phyloP scores from a whole-genome alignment of 768 basidiomycete genomes.

The Boletus tomentosulus region DNA sequence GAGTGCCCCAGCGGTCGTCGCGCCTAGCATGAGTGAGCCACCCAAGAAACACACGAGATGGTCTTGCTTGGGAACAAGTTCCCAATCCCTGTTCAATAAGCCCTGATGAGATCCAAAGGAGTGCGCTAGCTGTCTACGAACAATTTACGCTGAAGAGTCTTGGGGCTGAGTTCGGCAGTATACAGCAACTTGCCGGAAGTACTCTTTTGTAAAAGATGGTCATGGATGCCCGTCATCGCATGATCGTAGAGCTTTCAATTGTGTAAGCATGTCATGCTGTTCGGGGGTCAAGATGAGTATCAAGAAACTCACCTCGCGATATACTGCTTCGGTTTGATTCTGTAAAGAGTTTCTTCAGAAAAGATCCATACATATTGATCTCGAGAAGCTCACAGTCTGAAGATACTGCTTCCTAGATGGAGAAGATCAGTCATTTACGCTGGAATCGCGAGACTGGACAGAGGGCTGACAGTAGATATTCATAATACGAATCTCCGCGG shows the following conservation, averaged over 20 bases:
- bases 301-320: slow-evolving; percentile 55
- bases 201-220: slow-evolving; percentile 66
- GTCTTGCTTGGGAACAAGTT: slow-evolving; percentile 83
- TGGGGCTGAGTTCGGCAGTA: slow-evolving; percentile 78
- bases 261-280: not conserved
- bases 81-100: slow-evolving; percentile 53
- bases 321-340: slow-evolving; percentile 73
- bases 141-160: slow-evolving; percentile 34
- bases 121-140: slow-evolving; percentile 21
- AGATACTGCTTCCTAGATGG: slow-evolving; percentile 28
- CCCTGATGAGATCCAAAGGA: not conserved
- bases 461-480: slow-evolving; percentile 68
- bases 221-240: slow-evolving; percentile 78
- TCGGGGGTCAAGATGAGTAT: not conserved
- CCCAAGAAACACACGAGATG: slow-evolving; percentile 95
- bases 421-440: slow-evolving; percentile 2
- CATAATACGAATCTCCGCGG: slow-evolving; percentile 91
- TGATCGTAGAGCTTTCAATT: slow-evolving; percentile 79
- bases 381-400: slow-evolving; percentile 25
- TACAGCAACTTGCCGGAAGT: slow-evolving; percentile 58
- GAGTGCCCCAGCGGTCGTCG: slow-evolving; percentile 60
- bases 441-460: not conserved
- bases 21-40: slow-evolving; percentile 88
- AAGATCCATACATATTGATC: not conserved
- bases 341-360: slow-evolving; percentile 23